Evolutionary conservation across 805 yeast genomes (phyloP), one percentile per base, ranked within the genome.

Genomic region (Cyberlindnera suaveolens): DNA sequence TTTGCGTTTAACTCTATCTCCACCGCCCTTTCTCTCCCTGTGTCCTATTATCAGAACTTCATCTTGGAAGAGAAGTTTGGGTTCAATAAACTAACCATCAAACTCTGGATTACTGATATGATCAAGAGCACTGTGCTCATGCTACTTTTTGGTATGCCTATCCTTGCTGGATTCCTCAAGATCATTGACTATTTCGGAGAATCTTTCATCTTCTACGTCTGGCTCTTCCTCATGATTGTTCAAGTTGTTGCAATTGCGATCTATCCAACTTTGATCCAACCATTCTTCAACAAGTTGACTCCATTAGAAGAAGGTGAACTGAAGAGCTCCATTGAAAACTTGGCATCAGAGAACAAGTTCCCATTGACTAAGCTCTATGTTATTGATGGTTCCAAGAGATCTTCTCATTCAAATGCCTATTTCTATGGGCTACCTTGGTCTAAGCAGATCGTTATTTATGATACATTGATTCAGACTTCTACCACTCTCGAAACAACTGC

Each of bases 381-480:
- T 38, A 80, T 90, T 60, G 99, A 93, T 63, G 97, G 98, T n/a
- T 90, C 98, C 34, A 87, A 85, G 61, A 83, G 98, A 70, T 87
- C 96, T 1, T 79, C 95, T 7, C 99, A 93, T 66, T 91, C 98
- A 8, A 93, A 93, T 61, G 99, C 99, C 35, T 91, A 88, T 64
- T 93, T 93, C 61, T 78, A 85, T 53, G 99, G 99, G 5, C 74
- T 93, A 56, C 99, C 99, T 34, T 91, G 97, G 91, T 82, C 88
- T 45, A 93, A 93, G 67, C 91, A 90, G 65, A 93, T 93, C 67
- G 98, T 93, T 40, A 75, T 93, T 36, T 93, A 73, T 61, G 99
- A 93, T 57, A 93, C 97, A 9, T 75, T 93, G 67, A 82, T 93
- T 50, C 79, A 85, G 48, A 83, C 86, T 46, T 81, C 89, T 30